A percentile compares a stretch with the other conserved stretches of the same genome.
These are phyloP conservation scores for Marasmius fiardii DNA, from an alignment of 1,284 basidiomycete genomes.

Conservation along the genomic window DNA sequence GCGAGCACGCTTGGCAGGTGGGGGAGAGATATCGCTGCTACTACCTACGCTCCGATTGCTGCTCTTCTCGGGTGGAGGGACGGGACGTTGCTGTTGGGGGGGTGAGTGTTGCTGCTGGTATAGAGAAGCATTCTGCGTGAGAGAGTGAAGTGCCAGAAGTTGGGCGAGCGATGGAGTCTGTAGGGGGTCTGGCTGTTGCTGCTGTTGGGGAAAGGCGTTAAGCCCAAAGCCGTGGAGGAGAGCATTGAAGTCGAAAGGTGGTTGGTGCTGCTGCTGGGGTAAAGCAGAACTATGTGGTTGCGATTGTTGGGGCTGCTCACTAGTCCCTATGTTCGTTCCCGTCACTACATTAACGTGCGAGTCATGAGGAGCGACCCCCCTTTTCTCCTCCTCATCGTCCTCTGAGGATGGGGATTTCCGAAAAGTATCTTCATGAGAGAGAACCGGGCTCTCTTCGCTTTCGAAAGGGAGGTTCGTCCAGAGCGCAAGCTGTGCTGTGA, in stretches of 20 bases:
- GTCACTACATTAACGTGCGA: slow-evolving; percentile 59
- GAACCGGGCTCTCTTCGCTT: slow-evolving; percentile 58
- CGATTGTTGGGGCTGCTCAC: slow-evolving; percentile 21
- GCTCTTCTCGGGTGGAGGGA: slow-evolving; percentile 11
- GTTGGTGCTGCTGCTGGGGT: slow-evolving; percentile 11
- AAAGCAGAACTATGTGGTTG: slow-evolving; percentile 10
- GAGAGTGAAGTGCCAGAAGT: slow-evolving; percentile 55
- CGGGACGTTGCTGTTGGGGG: slow-evolving; percentile 16
- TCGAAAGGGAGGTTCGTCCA: slow-evolving; percentile 84
- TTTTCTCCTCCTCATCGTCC: slow-evolving; percentile 33
- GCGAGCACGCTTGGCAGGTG: slow-evolving; percentile 51
- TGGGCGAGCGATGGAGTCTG: slow-evolving; percentile 58
- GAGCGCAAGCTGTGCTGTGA: slow-evolving; percentile 75
- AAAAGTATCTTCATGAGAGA: slow-evolving; percentile 15
- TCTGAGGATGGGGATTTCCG: slow-evolving; percentile 14
- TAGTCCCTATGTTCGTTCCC: slow-evolving; percentile 32
- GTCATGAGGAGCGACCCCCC: slow-evolving; percentile 47
- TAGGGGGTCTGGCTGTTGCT: slow-evolving; percentile 23
- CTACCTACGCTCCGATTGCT: slow-evolving; percentile 12
- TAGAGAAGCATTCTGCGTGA: slow-evolving; percentile 2
- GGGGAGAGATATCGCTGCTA: slow-evolving; percentile 25
- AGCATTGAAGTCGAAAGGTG: slow-evolving; percentile 49
- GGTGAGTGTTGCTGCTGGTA: slow-evolving; percentile 13
- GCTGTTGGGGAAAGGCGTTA: slow-evolving; percentile 42
- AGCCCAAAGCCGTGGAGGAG: slow-evolving; percentile 62